Base-by-base conservation (phyloP, 1,284 basidiomycete genomes). In the Gymnopus androsaceus region DNA sequence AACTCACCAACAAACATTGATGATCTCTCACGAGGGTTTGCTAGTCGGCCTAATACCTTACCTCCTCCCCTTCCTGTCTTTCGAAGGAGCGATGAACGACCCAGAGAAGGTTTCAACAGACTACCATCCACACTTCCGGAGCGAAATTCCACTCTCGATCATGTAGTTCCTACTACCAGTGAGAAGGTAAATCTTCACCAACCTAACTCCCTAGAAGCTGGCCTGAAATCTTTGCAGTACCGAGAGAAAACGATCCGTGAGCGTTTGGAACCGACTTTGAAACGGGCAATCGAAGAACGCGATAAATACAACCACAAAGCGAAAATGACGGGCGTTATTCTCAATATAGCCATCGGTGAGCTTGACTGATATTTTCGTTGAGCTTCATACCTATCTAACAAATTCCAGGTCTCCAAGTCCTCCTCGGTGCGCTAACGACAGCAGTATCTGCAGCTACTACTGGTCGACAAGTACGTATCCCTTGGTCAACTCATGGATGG, bases 381-480 rank as follows among this genome's bases (percentile, higher is more conserved):
- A 19, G 19, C 3, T 28, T 9, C 33, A 4, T 21, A 44, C 34
- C 37, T 28, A 34, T 28, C 25, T 23, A 21, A 51, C 63, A 23
- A 72, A n/a, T n/a, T 71, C 3, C 75, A 62, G 76, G 74, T 4
- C 44, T 84, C 19, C 87, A 83, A 64, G 82, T 90, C 6, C 52
- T 86, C 0, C 69, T 89, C 15, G 87, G 86, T 2, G 81, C 87
- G 12, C 70, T 89, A 41, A 88, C 85, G 9, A 89, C 87, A 0
- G 86, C 79, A 0, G 62, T 89, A 6, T 80, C 85, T 2, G 85
- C 84, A 5, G 79, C 71, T 57, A 63, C 77, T 55, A 56, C 69
- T 44, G 66, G 78, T 59, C 66, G 62, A 59, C 69, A 76, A 69
- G 74, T 74, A 54, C 46, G 72, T 60, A 6, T 14, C 38, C 45